Conservation (phyloP, 2,329 filamentous ascomycete species). For the Pseudogymnoascus sp. region DNA sequence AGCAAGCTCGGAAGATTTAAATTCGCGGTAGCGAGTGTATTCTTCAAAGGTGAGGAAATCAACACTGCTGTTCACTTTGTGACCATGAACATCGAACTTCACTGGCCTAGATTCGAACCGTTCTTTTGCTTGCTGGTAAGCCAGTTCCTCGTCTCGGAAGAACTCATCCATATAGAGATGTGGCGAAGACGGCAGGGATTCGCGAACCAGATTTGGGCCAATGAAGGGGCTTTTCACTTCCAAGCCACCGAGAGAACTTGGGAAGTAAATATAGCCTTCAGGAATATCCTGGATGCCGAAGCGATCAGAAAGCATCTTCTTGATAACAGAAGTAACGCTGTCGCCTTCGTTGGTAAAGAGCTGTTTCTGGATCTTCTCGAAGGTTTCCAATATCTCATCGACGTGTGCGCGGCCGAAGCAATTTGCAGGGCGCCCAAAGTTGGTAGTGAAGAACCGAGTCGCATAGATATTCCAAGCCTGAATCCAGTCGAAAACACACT, state of each 20-base stretch:
- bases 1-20: conserved; percentile 24
- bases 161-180: conserved; percentile 22
- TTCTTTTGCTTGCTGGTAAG: conserved; percentile 28
- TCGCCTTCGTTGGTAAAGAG: conserved; percentile 36
- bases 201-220: conserved; percentile 21
- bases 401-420: conserved; percentile 47
- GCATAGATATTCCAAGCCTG: conserved; percentile 53
- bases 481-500: conserved; percentile 48
- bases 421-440: conserved; percentile 45
- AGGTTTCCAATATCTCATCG: conserved; percentile 43
- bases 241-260: conserved; percentile 31
- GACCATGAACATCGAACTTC: conserved; percentile 9
- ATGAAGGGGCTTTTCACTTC: conserved; percentile 34
- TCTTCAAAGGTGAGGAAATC: conserved; percentile 34
- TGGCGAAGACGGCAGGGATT: conserved; percentile 17
- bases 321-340: conserved; percentile 40
- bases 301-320: conserved; percentile 39
- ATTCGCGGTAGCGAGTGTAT: conserved; percentile 30
- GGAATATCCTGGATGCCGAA: conserved; percentile 36
- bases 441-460: conserved; percentile 46
- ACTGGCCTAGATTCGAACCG: conserved; percentile 25
- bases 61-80: conserved; percentile 18
- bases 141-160: conserved; percentile 26
- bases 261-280: conserved; percentile 34
- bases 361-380: conserved; percentile 42